These are phyloP conservation scores for Pseudocohnilembus persalinus DNA, from an alignment of 169 alveolate species.

Conservation along the genomic window DNA sequence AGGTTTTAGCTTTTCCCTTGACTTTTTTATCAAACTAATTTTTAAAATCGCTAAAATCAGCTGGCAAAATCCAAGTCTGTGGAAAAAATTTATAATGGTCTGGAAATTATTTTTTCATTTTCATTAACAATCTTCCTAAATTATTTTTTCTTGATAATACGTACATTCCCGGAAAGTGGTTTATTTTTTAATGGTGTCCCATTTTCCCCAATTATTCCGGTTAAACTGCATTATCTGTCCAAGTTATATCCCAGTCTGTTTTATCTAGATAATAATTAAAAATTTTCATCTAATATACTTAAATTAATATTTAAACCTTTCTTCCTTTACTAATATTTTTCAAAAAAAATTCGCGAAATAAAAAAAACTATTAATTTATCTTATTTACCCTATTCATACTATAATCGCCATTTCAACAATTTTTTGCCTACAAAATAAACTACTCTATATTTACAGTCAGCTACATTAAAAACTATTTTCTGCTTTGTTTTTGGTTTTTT, in stretches of 20 bases:
- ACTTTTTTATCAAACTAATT: constrained; percentile 22
- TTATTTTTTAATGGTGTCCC: constrained; percentile 64
- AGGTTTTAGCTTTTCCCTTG: constrained; percentile 55
- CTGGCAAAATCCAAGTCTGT: constrained; percentile 73
- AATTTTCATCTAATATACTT: too few species aligned
- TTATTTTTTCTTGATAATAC: constrained; percentile 67
- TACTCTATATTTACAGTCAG: constrained; percentile 60
- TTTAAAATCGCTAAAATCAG: constrained; percentile 65
- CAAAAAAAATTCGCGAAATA: too few species aligned
- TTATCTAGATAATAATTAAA: constrained; percentile 30
- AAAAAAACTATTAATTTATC: too few species aligned
- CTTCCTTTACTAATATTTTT: too few species aligned
- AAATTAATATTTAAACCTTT: too few species aligned
- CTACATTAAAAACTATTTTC: not conserved
- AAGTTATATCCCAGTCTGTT: constrained; percentile 73
- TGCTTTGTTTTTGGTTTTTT: not conserved
- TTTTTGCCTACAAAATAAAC: constrained; percentile 59
- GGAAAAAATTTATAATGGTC: constrained; percentile 71
- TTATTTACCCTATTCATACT: constrained; percentile 3
- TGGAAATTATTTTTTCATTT: constrained; percentile 63
- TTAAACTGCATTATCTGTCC: constrained; percentile 71
- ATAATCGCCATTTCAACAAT: constrained; percentile 40
- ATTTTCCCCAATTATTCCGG: constrained; percentile 57
- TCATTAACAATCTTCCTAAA: constrained; percentile 69
- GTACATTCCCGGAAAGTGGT: constrained; percentile 82